Base-by-base conservation (phyloP, 768 basidiomycete genomes). In the Leccinum uliginosum region DNA sequence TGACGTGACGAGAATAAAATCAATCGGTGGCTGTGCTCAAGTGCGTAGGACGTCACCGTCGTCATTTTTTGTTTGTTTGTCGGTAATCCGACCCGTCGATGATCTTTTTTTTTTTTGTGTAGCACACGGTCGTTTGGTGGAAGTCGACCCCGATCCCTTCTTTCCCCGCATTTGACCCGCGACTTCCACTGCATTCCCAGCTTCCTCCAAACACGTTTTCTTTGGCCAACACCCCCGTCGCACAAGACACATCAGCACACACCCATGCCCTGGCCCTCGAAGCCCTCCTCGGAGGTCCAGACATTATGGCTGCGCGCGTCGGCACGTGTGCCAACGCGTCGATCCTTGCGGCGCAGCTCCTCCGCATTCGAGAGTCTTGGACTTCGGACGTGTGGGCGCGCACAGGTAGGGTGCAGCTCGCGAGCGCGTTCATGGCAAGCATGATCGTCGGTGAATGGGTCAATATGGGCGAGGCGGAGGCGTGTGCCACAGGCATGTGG, bases 71-170 rank as follows among this genome's bases (percentile, higher is more conserved):
- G 51, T 30, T 15, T 48, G 55, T 45, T 54, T 21, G 24, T 45
- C 43, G 30, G 51, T 55, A 12, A 57, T 52, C 56, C 40, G 50
- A 56, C 56, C n/a, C 49, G 24, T 49, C 23, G 21, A 12, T 46
- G 15, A 17, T 40, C 48, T 24, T 49, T 40, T 14, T 44, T 44
- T 35, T 51, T 21, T 43, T 29, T 29, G 8, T 47, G 26, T 57
- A 76, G 84, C 84, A 87, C 67, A 87, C 89, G 3, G 76, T 91
- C 19, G 90, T 93, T 40, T 92, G 89, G 88, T 92, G 90, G 89
- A 90, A 89, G 73, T 84, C 87, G 1, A 86, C 84, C 8, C 81
- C 89, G 10, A 80, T 89, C 12, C 83, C 85, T 14, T 84, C 84
- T 8, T 76, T 93, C 53, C 87, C 87, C 23, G 80, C 84, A 17